A percentile compares a stretch with the other conserved stretches of the same genome.
Evolutionary conservation across 805 yeast species (phyloP).

Genomic region (Priceomyces castillae): DNA sequence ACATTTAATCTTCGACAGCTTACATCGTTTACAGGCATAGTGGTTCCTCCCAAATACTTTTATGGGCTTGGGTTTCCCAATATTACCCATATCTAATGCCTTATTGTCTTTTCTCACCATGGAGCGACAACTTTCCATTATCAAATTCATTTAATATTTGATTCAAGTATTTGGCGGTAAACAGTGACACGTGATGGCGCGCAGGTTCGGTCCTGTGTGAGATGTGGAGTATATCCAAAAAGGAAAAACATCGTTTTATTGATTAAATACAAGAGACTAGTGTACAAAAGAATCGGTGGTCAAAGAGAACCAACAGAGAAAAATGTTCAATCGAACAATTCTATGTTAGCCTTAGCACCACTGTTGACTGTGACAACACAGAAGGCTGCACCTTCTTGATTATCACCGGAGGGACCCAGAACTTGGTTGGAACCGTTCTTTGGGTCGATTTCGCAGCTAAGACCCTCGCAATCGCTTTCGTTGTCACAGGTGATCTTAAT

Average conservation of each 20-base stretch:
- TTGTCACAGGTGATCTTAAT: slow-evolving; percentile 72
- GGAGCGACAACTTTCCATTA: too few relatives aligned
- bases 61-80: slow-evolving; percentile 27
- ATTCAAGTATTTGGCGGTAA: background rate
- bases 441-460: slow-evolving; percentile 82
- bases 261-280: slow-evolving; percentile 3
- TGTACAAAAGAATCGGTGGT: slow-evolving; percentile 5
- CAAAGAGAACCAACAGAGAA: background rate
- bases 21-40: slow-evolving; percentile 44
- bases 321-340: slow-evolving; percentile 47
- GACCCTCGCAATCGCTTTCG: slow-evolving; percentile 65
- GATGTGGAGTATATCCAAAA: too few relatives aligned
- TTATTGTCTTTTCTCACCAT: background rate
- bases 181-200: background rate
- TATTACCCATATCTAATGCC: background rate
- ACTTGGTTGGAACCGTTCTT: slow-evolving; percentile 57
- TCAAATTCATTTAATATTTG: too few relatives aligned
- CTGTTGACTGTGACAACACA: slow-evolving; percentile 78
- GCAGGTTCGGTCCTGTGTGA: too few relatives aligned
- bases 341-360: slow-evolving; percentile 64
- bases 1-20: slow-evolving; percentile 38
- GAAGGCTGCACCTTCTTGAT: slow-evolving; percentile 60
- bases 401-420: slow-evolving; percentile 42
- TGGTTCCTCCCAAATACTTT: slow-evolving; percentile 43
- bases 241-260: background rate